phyloP scores from a whole-genome alignment of 345 rosid genomes.

The Durio zibethinus region DNA sequence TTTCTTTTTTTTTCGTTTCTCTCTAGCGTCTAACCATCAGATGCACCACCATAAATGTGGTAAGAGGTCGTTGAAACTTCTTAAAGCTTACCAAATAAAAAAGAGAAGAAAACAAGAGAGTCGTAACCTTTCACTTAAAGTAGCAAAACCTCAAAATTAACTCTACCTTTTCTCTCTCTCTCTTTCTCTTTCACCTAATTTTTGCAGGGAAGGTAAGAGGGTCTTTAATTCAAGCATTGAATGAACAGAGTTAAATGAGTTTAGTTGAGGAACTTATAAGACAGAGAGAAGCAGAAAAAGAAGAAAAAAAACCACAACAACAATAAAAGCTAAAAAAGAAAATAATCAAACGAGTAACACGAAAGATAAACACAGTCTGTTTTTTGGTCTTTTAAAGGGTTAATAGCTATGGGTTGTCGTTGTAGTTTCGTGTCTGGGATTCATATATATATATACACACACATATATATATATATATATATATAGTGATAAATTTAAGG shows the following conservation, averaged over 20 bases:
- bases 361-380: constrained; percentile 5
- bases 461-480: too few species aligned
- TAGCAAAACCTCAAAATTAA: neutral
- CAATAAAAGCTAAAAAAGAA: too few species aligned
- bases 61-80: constrained; percentile 41
- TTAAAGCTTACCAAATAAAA: constrained; percentile 8
- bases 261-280: constrained; percentile 67
- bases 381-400: neutral
- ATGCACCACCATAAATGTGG: constrained; percentile 56
- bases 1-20: constrained; percentile 2
- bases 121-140: neutral
- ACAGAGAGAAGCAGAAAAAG: constrained; percentile 6
- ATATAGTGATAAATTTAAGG: neutral
- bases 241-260: constrained; percentile 60
- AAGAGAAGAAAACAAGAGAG: neutral
- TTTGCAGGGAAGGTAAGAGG: constrained; percentile 42
- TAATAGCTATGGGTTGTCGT: neutral
- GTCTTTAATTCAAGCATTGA: constrained; percentile 50
- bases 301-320: constrained; percentile 6
- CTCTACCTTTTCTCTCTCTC: neutral
- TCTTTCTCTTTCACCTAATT: constrained; percentile 44
- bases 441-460: neutral
- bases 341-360: constrained; percentile 1
- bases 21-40: constrained; percentile 25
- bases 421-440: neutral